Evolutionary conservation across 164 flowering plant species (phyloP).

Genomic region (Aristolochia contorta): DNA sequence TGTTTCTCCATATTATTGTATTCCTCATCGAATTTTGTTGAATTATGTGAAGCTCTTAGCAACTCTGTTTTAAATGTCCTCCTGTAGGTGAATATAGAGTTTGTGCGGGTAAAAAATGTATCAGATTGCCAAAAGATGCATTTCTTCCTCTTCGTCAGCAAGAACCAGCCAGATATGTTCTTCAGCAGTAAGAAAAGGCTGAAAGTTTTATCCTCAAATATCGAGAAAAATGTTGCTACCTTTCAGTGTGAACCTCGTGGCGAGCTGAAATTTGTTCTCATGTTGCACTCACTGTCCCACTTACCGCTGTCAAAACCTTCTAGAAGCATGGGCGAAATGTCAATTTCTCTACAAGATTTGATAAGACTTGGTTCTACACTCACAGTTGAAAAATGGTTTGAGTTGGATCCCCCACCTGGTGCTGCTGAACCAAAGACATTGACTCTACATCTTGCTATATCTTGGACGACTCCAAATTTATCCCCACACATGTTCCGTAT

Average conservation of each 20-base stretch:
- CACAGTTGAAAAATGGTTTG: constrained; percentile 63
- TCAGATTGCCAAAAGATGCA: constrained; percentile 56
- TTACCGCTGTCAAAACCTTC: constrained; percentile 24
- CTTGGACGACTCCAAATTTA: constrained; percentile 48
- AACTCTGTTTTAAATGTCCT: not conserved
- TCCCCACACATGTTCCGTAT: constrained; percentile 45
- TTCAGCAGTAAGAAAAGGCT: constrained; percentile 44
- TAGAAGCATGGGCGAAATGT: constrained; percentile 45
- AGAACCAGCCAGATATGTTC: constrained; percentile 59
- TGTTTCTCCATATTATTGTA: not conserved
- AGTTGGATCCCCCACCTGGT: constrained; percentile 39
- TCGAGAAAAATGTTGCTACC: constrained; percentile 55
- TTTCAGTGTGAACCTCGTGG: constrained; percentile 82
- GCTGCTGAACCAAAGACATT: constrained; percentile 8
- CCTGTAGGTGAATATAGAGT: constrained; percentile 64
- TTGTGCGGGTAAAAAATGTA: constrained; percentile 53
- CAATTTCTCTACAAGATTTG: constrained; percentile 47
- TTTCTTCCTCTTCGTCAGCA: constrained; percentile 47
- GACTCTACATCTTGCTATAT: constrained; percentile 66
- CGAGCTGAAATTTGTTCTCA: constrained; percentile 56
- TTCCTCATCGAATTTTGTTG: too few species aligned
- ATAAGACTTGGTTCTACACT: constrained; percentile 37
- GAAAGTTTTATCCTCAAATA: constrained; percentile 46
- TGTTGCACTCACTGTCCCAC: constrained; percentile 31
- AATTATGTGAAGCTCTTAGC: not conserved